phyloP scores from a whole-genome alignment of 2,329 filamentous ascomycete genomes.

The Hypomyces rosellus region DNA sequence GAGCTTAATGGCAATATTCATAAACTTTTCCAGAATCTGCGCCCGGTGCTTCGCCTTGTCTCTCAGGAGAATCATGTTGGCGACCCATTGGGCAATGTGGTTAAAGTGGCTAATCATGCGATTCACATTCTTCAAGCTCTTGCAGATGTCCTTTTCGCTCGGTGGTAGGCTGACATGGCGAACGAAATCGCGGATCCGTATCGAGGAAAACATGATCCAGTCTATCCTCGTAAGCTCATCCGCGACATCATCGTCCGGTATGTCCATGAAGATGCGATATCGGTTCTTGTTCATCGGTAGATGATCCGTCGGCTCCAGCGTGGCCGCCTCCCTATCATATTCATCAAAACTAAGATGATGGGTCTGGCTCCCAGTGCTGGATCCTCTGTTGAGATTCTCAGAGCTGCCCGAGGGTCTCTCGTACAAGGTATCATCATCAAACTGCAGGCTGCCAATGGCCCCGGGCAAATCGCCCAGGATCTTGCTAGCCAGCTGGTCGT shows the following conservation, averaged over 20 bases:
- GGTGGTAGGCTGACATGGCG: constrained; percentile 76
- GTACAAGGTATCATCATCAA: constrained; percentile 40
- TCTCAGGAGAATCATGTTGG: constrained; percentile 77
- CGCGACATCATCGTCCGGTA: constrained; percentile 76
- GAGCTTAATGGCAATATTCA: constrained; percentile 79
- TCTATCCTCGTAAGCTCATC: constrained; percentile 92
- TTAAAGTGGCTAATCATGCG: constrained; percentile 94
- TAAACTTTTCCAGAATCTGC: constrained; percentile 89
- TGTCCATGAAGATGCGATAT: constrained; percentile 86
- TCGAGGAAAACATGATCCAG: constrained; percentile 97
- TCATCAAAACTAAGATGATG: constrained; percentile 65
- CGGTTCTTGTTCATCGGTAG: constrained; percentile 74
- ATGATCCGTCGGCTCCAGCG: constrained; percentile 62
- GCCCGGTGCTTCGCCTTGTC: constrained; percentile 96
- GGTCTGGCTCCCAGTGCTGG: constrained; percentile 38
- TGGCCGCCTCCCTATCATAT: constrained; percentile 71
- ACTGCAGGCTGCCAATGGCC: constrained; percentile 42
- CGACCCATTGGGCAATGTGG: constrained; percentile 74
- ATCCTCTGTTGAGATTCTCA: constrained; percentile 34
- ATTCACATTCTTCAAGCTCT: constrained; percentile 77
- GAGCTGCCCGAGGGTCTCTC: constrained; percentile 42
- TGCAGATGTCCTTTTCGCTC: constrained; percentile 67
- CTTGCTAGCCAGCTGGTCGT: constrained; percentile 29
- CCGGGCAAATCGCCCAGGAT: constrained; percentile 30
- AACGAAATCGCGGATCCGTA: constrained; percentile 85